These are phyloP conservation scores for Coriolopsis trogii DNA, from an alignment of 1,284 basidiomycete genomes.

Conservation along the genomic window DNA sequence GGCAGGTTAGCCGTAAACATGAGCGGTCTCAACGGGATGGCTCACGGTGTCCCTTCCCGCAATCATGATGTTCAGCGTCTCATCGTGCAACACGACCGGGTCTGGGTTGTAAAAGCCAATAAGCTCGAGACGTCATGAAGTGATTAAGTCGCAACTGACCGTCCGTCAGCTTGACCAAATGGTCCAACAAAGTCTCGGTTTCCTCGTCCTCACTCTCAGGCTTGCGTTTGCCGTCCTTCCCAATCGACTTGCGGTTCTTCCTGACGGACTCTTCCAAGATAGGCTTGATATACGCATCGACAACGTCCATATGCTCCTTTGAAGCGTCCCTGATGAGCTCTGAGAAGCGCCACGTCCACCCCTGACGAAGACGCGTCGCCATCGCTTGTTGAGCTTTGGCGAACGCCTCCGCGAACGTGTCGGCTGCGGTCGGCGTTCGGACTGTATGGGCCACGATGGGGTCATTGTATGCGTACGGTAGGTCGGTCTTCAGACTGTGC, in stretches of 20 bases:
- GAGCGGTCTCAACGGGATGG: not conserved
- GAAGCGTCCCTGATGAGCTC: conserved; percentile 19
- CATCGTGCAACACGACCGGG: conserved; percentile 38
- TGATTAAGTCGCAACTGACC: conserved; percentile 18
- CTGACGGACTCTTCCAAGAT: conserved; percentile 43
- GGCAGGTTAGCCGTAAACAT: not conserved
- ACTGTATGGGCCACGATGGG: not conserved
- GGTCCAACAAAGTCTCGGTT: conserved; percentile 40
- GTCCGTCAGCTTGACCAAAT: conserved; percentile 39
- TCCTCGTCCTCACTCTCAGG: conserved; percentile 25
- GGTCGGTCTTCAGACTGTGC: conserved; percentile 32
- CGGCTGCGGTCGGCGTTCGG: conserved; percentile 12
- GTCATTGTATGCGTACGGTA: conserved; percentile 35
- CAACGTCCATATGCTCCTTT: conserved; percentile 21
- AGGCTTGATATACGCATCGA: conserved; percentile 35
- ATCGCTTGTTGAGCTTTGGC: conserved; percentile 38
- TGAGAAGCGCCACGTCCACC: conserved; percentile 27
- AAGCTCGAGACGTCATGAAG: no score
- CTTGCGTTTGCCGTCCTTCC: conserved; percentile 4
- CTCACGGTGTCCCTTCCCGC: conserved; percentile 45
- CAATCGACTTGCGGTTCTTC: conserved; percentile 32
- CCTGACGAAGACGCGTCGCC: conserved; percentile 35
- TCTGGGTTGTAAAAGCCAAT: conserved; percentile 1
- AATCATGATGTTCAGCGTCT: conserved; percentile 43
- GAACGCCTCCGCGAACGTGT: conserved; percentile 44